phyloP scores from a whole-genome alignment of 1,139 yeast species.

The Wickerhamiella pararugosa region DNA sequence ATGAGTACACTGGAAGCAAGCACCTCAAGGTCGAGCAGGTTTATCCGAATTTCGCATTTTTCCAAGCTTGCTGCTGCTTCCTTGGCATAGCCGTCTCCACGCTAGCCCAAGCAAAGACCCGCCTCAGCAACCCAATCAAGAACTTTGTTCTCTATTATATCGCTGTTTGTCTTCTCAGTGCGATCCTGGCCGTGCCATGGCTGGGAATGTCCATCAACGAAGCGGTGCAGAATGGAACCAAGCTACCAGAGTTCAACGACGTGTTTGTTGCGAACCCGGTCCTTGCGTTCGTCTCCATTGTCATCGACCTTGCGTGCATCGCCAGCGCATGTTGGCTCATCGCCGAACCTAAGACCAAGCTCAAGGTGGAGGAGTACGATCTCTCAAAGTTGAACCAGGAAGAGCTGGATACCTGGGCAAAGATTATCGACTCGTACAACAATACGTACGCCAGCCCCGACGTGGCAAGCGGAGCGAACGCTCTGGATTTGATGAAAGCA shows the following conservation, averaged over 20 bases:
- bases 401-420: constrained; percentile 29
- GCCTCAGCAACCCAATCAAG: constrained; percentile 17
- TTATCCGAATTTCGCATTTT: constrained; percentile 16
- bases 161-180: constrained; percentile 11
- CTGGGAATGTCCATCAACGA: constrained; percentile 14
- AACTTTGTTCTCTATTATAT: constrained; percentile 16
- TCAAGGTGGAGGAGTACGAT: constrained; percentile 27
- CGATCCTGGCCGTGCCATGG: constrained; percentile 16
- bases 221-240: constrained; percentile 6
- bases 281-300: constrained; percentile 16
- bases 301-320: constrained; percentile 15
- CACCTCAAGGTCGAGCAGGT: constrained; percentile 10
- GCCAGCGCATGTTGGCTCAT: constrained; percentile 16
- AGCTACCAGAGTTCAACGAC: constrained; percentile 10
- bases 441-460: constrained; percentile 24
- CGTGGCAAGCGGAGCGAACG: constrained; percentile 27
- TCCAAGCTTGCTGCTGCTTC: constrained; percentile 15
- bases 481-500: constrained; percentile 28
- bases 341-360: constrained; percentile 19
- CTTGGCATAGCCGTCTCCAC: constrained; percentile 18
- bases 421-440: constrained; percentile 26
- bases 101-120: constrained; percentile 17
- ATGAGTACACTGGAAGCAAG: neutral
- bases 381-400: constrained; percentile 20
- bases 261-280: constrained; percentile 18